Base-by-base conservation (phyloP, 2,329 filamentous ascomycete genomes). In the Pleomassaria siparia region DNA sequence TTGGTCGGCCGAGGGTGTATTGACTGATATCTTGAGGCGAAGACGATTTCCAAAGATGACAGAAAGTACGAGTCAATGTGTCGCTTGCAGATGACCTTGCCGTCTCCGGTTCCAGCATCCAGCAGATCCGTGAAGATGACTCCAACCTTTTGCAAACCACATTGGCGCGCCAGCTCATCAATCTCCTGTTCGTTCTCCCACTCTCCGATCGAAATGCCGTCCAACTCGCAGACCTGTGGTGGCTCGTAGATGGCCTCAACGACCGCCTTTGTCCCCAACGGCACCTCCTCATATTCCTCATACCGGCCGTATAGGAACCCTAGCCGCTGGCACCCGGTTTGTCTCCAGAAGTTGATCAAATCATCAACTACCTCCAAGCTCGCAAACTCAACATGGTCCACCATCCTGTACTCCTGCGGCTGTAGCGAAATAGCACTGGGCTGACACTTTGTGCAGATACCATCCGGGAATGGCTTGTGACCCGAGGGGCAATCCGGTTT, bases 191-290 rank as follows among this genome's bases (percentile, higher is more conserved):
- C 90, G 50, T 91, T 89, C 25, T 88, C 83, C 89, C 92, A 97
- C 0, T 89, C 80, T 42, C 85, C 84, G 47, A 96, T 75, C 0
- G 91, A 91, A 39, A 97, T 83, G 1, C 94, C 94, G 63, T 99
- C 94, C 12, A 86, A 66, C 71, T 99, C 94, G 59, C 91, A 86
- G 28, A 92, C 76, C 67, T 99, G 94, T 2, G 94, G 94, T 4
- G 91, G 89, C 67, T 99, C 94, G 62, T 96, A 99, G 55, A 99
- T 96, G 32, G 91, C 92, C 74, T 99, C 91, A 0, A 99, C 91
- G 1, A 99, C 84, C 13, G 92, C 92, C 73, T 99, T 99, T 47
- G 95, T 84, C 9, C 95, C 95, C 0, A 99, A 80, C 0, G 94
- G 95, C 3, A 99, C 90, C 66, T 95, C 90, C 2, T 86, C 81